Conservation (phyloP, 2,329 filamentous ascomycete genomes). For the Chaetomium globosum region DNA sequence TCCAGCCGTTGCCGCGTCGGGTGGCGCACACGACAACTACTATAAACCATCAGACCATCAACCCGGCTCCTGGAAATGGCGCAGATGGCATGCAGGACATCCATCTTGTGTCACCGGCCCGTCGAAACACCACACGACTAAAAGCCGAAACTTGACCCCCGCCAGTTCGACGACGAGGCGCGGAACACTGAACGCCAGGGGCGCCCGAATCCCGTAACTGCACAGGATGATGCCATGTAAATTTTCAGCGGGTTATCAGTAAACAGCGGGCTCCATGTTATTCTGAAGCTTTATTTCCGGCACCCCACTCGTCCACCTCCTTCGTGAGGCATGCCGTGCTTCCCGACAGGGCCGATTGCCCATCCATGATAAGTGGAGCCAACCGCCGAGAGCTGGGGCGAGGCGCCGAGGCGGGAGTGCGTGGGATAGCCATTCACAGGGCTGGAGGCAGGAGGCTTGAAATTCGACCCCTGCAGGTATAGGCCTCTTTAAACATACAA, state of each 20-base stretch:
- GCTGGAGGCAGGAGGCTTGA: not conserved
- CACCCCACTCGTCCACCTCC: constrained; percentile 12
- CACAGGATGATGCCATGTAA: not conserved
- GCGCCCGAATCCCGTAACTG: not conserved
- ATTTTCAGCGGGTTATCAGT: not conserved
- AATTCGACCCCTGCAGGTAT: not conserved
- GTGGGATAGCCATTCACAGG: not conserved
- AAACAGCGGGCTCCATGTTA: constrained; percentile 5
- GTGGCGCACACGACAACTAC: constrained; percentile 1
- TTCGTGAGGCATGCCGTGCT: constrained; percentile 17
- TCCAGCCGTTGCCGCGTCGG: not conserved
- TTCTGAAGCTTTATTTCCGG: constrained; percentile 12
- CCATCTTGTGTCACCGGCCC: not conserved
- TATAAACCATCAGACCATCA: not conserved
- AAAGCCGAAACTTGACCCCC: not conserved
- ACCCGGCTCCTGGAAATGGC: not conserved
- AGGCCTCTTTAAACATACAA: not conserved
- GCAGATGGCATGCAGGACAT: not conserved
- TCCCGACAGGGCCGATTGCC: constrained; percentile 17
- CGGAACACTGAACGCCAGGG: not conserved
- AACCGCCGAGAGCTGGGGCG: not conserved
- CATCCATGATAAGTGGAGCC: constrained; percentile 21
- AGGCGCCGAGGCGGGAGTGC: not conserved
- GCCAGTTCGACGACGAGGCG: not conserved
- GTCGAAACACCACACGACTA: not conserved